Conservation (phyloP, 1,284 basidiomycete species). For the Cryptococcus hybrid region DNA sequence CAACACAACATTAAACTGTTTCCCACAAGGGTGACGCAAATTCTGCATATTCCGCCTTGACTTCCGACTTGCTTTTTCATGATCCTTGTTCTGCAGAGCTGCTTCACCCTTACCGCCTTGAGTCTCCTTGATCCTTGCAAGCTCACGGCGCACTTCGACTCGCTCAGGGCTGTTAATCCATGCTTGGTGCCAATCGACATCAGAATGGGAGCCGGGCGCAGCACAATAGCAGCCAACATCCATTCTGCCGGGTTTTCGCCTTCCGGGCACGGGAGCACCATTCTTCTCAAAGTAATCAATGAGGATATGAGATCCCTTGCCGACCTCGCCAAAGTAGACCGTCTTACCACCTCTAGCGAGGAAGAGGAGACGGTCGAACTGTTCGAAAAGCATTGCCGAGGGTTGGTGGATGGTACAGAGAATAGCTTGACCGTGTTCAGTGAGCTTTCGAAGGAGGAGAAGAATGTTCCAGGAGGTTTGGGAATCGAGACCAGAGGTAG, state of each 20-base stretch:
- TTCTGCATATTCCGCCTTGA: conserved; percentile 50
- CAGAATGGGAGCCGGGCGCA: conserved; percentile 51
- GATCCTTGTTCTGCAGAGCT: background rate
- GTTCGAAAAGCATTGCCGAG: conserved; percentile 57
- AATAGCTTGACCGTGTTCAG: conserved; percentile 74
- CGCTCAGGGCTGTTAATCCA: conserved; percentile 58
- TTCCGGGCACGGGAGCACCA: conserved; percentile 45
- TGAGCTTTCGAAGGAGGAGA: conserved; percentile 73
- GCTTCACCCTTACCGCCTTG: conserved; percentile 23
- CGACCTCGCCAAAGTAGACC: conserved; percentile 58
- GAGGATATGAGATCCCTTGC: conserved; percentile 52
- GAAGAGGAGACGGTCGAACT: conserved; percentile 60
- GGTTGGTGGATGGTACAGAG: conserved; percentile 66
- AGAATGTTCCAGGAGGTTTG: conserved; percentile 86
- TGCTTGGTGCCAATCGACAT: conserved; percentile 67
- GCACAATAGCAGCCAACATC: conserved; percentile 61
- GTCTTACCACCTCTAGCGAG: conserved; percentile 53
- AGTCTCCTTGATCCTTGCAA: too few relatives aligned
- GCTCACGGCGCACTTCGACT: conserved; percentile 44
- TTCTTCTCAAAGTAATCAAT: conserved; percentile 55
- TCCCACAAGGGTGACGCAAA: conserved; percentile 56
- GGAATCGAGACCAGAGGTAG: conserved; percentile 73
- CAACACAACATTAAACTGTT: conserved; percentile 57
- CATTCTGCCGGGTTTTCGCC: conserved; percentile 54
- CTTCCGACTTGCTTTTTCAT: conserved; percentile 5